A percentile compares a stretch with the other conserved stretches of the same genome.
These are phyloP conservation scores for Oxyria digyna DNA, from an alignment of 148 eudicot genomes.

Conservation along the genomic window DNA sequence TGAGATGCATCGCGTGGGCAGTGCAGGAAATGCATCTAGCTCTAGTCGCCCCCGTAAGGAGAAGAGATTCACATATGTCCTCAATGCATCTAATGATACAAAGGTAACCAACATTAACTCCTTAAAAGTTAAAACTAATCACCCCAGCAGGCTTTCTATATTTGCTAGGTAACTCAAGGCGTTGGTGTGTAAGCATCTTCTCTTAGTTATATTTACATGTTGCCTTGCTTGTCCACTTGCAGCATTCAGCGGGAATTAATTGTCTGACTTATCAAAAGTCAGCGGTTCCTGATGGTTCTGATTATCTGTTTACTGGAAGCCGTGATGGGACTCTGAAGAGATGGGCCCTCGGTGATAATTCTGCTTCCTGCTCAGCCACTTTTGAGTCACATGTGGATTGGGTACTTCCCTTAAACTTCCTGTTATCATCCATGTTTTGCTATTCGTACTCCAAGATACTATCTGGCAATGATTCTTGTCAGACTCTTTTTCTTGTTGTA, in stretches of 20 bases:
- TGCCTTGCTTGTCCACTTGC: slow-evolving; percentile 15
- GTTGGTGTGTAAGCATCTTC: not conserved
- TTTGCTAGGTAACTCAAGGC: not conserved
- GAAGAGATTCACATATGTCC: slow-evolving; percentile 79
- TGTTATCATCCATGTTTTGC: not conserved
- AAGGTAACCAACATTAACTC: slow-evolving; percentile 41
- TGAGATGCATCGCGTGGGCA: slow-evolving; percentile 91
- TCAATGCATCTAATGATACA: slow-evolving; percentile 70
- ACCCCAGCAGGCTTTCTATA: not conserved
- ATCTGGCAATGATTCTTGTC: not conserved
- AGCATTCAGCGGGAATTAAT: slow-evolving; percentile 93
- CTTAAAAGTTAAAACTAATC: too few species aligned
- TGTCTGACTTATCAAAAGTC: slow-evolving; percentile 72
- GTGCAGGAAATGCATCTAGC: slow-evolving; percentile 76
- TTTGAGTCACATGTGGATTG: slow-evolving; percentile 96
- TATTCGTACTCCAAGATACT: not conserved
- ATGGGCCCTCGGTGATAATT: slow-evolving; percentile 62
- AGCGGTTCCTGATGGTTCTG: slow-evolving; percentile 25
- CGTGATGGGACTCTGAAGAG: slow-evolving; percentile 93
- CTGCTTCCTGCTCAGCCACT: slow-evolving; percentile 68
- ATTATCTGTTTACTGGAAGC: slow-evolving; percentile 74
- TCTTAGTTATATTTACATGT: not conserved
- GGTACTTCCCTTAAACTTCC: slow-evolving; percentile 31
- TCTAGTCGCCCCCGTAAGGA: slow-evolving; percentile 82
- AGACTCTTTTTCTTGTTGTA: not conserved